A percentile compares a stretch with the other conserved stretches of the same genome.
phyloP scores from a whole-genome alignment of 495 filamentous ascomycete genomes.

The Trichoderma parareesei region DNA sequence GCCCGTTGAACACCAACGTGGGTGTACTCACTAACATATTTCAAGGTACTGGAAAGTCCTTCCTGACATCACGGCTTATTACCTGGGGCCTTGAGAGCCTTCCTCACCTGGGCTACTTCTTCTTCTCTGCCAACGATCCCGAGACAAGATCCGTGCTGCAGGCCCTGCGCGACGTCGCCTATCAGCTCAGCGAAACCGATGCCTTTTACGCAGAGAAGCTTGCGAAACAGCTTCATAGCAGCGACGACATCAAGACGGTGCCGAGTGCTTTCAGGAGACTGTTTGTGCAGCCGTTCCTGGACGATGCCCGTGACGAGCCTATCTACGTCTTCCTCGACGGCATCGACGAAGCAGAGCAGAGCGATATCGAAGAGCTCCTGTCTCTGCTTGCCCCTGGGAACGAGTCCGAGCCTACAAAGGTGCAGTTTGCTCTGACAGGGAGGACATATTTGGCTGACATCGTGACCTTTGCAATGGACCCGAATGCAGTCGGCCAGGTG shows the following conservation, averaged over 20 bases:
- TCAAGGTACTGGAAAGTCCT: conserved; percentile 29
- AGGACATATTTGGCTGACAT: conserved; percentile 4
- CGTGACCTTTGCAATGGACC: conserved; percentile 11
- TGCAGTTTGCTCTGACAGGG: conserved; percentile 4
- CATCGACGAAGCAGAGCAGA: conserved; percentile 26
- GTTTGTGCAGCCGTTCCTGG: conserved; percentile 23
- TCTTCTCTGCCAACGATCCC: conserved; percentile 28
- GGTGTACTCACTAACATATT: background rate
- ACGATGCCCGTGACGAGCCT: conserved; percentile 16
- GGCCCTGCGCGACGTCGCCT: conserved; percentile 25
- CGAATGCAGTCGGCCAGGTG: conserved; percentile 18
- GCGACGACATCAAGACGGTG: conserved; percentile 21
- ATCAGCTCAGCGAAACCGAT: conserved; percentile 26
- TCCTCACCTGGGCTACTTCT: conserved; percentile 26
- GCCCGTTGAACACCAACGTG: background rate
- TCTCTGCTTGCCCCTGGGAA: background rate
- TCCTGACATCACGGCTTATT: conserved; percentile 25
- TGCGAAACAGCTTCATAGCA: conserved; percentile 14
- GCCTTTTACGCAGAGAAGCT: conserved; percentile 23
- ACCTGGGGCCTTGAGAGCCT: conserved; percentile 13
- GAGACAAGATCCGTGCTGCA: conserved; percentile 23
- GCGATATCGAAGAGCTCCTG: conserved; percentile 19
- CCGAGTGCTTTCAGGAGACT: conserved; percentile 26
- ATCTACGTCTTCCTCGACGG: conserved; percentile 28
- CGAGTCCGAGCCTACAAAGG: background rate